These are phyloP conservation scores for Aureobasidium pullulans DNA, from an alignment of 2,329 filamentous ascomycete genomes.

Conservation along the genomic window DNA sequence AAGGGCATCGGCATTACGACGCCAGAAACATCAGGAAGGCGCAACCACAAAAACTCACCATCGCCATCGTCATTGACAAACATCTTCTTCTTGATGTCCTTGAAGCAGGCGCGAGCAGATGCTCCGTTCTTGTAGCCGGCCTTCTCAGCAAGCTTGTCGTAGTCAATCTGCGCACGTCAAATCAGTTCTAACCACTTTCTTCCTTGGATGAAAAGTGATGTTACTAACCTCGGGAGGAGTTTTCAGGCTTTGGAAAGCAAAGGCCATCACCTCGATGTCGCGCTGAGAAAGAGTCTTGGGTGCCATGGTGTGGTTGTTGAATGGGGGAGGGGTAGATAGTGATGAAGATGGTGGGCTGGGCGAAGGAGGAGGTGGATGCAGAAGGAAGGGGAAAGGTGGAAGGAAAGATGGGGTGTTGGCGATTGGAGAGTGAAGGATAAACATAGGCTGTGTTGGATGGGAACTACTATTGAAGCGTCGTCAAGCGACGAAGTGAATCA, in stretches of 20 bases:
- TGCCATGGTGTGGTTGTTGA: not conserved
- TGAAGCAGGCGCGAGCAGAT: conserved; percentile 31
- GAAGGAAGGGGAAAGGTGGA: not conserved
- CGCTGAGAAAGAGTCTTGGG: conserved; percentile 15
- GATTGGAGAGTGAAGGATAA: not conserved
- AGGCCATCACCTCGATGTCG: conserved; percentile 18
- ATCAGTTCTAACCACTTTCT: no score
- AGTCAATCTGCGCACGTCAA: conserved; percentile 33
- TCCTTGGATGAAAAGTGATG: no score
- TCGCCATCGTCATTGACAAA: conserved; percentile 29
- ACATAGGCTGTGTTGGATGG: no score
- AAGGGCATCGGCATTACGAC: no score
- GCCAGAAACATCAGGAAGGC: no score
- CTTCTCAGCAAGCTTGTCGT: conserved; percentile 29
- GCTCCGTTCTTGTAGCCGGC: conserved; percentile 30
- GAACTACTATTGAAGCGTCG: no score
- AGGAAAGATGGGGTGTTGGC: not conserved
- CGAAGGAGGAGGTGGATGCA: not conserved
- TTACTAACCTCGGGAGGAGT: conserved; percentile 12
- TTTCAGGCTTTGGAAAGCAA: conserved; percentile 16
- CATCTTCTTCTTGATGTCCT: conserved; percentile 33
- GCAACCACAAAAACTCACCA: not conserved
- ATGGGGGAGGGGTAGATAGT: not conserved
- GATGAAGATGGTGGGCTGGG: not conserved
- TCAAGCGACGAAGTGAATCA: no score